A percentile compares a stretch with the other conserved stretches of the same genome.
Evolutionary conservation across 2,329 filamentous ascomycete genomes (phyloP).

Genomic region (Beauveria pseudobassiana): DNA sequence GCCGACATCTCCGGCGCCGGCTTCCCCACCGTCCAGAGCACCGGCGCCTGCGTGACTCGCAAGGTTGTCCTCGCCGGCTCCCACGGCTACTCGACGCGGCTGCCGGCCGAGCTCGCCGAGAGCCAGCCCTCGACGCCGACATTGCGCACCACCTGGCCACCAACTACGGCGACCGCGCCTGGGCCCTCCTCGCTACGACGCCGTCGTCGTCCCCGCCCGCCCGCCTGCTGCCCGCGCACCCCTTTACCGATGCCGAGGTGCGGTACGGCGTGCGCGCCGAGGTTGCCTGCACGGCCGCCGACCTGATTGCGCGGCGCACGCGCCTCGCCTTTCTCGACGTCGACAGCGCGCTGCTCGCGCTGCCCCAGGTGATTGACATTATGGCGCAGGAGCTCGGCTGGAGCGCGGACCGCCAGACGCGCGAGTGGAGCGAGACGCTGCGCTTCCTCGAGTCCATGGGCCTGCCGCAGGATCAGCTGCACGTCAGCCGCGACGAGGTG

Average conservation of each 20-base stretch:
- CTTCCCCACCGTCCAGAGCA: conserved; percentile 36
- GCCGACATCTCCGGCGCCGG: conserved; percentile 59
- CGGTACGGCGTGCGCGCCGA: conserved; percentile 65
- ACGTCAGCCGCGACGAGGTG: conserved; percentile 23
- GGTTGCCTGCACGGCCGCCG: conserved; percentile 64
- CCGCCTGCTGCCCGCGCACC: conserved; percentile 58
- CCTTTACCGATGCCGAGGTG: conserved; percentile 67
- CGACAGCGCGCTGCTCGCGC: conserved; percentile 59
- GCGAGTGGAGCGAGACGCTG: conserved; percentile 46
- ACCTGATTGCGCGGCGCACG: conserved; percentile 63
- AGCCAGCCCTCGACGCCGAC: conserved; percentile 27
- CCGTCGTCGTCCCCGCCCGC: conserved; percentile 46
- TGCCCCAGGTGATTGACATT: conserved; percentile 63
- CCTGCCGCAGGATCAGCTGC: conserved; percentile 17
- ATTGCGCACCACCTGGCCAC: conserved; percentile 34
- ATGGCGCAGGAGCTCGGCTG: conserved; percentile 65
- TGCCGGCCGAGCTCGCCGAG: conserved; percentile 28
- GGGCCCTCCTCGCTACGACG: conserved; percentile 59
- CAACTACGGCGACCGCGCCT: conserved; percentile 52
- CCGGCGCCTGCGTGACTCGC: conserved; percentile 69
- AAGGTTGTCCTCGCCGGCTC: conserved; percentile 66
- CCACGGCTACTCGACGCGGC: conserved; percentile 52
- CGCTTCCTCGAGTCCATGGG: conserved; percentile 39
- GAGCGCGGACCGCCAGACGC: conserved; percentile 50
- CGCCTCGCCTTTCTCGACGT: conserved; percentile 71